These are phyloP conservation scores for Silene vulgaris DNA, from an alignment of 179 eudicot species.

Conservation along the genomic window DNA sequence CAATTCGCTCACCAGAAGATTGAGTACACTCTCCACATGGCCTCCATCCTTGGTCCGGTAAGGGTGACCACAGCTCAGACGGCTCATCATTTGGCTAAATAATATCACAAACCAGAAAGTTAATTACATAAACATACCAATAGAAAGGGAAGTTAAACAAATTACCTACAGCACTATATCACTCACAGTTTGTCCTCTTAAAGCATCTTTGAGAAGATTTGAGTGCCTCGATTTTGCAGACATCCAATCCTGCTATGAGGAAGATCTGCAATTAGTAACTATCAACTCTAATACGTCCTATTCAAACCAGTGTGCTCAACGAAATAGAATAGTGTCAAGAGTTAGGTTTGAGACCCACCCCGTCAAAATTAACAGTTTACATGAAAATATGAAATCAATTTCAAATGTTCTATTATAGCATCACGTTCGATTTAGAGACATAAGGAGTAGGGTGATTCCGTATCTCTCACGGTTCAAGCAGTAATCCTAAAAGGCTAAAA, in stretches of 20 bases:
- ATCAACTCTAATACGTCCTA: neutral
- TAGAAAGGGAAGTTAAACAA: slow-evolving; percentile 1
- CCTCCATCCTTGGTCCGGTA: slow-evolving; percentile 81
- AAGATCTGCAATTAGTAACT: slow-evolving; percentile 19
- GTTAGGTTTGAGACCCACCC: neutral
- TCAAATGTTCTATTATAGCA: no score
- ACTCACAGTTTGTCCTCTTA: slow-evolving; percentile 65
- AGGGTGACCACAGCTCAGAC: slow-evolving; percentile 74
- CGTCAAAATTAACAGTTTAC: neutral
- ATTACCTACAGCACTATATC: neutral
- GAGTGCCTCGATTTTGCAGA: slow-evolving; percentile 74
- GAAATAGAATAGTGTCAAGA: neutral
- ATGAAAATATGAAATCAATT: neutral
- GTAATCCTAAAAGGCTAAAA: neutral
- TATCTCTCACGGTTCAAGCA: no score
- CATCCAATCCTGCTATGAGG: slow-evolving; percentile 64
- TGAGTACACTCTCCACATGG: slow-evolving; percentile 47
- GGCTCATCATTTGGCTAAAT: slow-evolving; percentile 56
- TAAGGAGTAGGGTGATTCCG: neutral
- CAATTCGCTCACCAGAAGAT: slow-evolving; percentile 46
- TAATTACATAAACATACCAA: neutral
- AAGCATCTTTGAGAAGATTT: slow-evolving; percentile 70
- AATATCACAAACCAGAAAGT: slow-evolving; percentile 4
- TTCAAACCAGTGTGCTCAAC: neutral
- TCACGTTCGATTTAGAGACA: neutral